phyloP scores from a whole-genome alignment of 805 yeast species.

The Cyberlindnera galapagoensis region DNA sequence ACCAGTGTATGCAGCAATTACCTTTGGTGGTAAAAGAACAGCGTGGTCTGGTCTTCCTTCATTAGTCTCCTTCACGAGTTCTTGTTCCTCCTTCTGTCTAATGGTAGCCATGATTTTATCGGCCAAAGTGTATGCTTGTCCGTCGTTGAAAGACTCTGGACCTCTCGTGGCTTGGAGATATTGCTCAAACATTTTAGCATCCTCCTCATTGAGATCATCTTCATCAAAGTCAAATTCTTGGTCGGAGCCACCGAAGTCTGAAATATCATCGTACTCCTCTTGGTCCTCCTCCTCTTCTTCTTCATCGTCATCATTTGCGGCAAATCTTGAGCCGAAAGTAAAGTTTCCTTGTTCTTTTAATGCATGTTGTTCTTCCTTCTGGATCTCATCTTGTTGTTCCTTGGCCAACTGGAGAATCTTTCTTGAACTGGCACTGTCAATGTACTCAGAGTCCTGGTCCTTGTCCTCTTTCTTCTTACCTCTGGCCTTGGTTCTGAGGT shows the following conservation, averaged over 20 bases:
- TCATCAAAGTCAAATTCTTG: constrained; percentile 53
- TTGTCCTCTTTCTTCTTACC: constrained; percentile 32
- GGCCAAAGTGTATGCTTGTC: constrained; percentile 62
- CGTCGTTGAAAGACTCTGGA: constrained; percentile 27
- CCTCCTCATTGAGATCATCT: constrained; percentile 69
- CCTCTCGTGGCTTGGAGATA: constrained; percentile 46
- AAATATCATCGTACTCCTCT: constrained; percentile 35
- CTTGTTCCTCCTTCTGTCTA: constrained; percentile 56
- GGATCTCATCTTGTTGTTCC: constrained; percentile 89
- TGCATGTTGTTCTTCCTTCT: constrained; percentile 47
- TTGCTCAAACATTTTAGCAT: constrained; percentile 76
- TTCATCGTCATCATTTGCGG: constrained; percentile 51
- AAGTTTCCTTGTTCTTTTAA: constrained; percentile 23
- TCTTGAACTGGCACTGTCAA: constrained; percentile 79
- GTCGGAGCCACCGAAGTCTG: constrained; percentile 39
- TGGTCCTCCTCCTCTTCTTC: constrained; percentile 31
- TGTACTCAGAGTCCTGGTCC: constrained; percentile 49
- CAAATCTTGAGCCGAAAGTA: constrained; percentile 29
- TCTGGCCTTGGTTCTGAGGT: constrained; percentile 40
- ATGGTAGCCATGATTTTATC: constrained; percentile 91
- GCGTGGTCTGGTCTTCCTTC: constrained; percentile 50
- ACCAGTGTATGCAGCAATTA: constrained; percentile 87
- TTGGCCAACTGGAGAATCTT: constrained; percentile 84
- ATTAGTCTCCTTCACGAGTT: constrained; percentile 24
- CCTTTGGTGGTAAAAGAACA: constrained; percentile 91